phyloP scores from a whole-genome alignment of 768 basidiomycete genomes.

The Paxillus ammoniavirescens region DNA sequence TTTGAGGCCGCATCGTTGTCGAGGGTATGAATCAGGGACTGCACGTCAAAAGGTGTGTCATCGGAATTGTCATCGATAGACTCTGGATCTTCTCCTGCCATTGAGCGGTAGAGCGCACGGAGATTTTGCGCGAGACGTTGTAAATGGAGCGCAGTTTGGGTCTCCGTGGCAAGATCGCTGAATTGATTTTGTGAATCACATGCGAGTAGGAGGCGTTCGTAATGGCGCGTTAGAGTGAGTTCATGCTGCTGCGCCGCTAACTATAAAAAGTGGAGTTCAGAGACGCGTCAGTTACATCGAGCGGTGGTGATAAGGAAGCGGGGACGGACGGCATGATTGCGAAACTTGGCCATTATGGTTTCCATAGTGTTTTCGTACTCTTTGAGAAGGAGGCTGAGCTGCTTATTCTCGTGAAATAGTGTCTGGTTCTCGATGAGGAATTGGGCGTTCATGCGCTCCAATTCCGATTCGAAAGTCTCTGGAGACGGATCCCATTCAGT shows the following conservation, averaged over 20 bases:
- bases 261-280: constrained; percentile 39
- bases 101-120: constrained; percentile 66
- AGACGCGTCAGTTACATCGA: constrained; percentile 1
- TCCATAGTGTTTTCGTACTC: constrained; percentile 96
- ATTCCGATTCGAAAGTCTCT: constrained; percentile 92
- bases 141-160: constrained; percentile 62
- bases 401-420: constrained; percentile 92
- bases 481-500: constrained; percentile 13
- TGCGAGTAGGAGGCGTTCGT: constrained; percentile 74
- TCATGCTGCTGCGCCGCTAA: constrained; percentile 92
- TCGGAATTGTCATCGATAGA: constrained; percentile 25
- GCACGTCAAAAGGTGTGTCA: constrained; percentile 41
- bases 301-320: not conserved
- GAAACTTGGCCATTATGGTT: constrained; percentile 95
- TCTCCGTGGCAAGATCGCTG: constrained; percentile 54
- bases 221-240: constrained; percentile 82
- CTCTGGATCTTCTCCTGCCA: constrained; percentile 58
- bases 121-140: constrained; percentile 70
- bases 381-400: constrained; percentile 81
- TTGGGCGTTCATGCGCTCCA: constrained; percentile 87
- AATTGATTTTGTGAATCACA: constrained; percentile 58
- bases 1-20: constrained; percentile 38
- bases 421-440: constrained; percentile 93
- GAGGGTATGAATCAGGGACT: constrained; percentile 42
- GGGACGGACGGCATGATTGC: constrained; percentile 78